phyloP scores from a whole-genome alignment of 23 red algal genomes.

The Gracilaria caudata region DNA sequence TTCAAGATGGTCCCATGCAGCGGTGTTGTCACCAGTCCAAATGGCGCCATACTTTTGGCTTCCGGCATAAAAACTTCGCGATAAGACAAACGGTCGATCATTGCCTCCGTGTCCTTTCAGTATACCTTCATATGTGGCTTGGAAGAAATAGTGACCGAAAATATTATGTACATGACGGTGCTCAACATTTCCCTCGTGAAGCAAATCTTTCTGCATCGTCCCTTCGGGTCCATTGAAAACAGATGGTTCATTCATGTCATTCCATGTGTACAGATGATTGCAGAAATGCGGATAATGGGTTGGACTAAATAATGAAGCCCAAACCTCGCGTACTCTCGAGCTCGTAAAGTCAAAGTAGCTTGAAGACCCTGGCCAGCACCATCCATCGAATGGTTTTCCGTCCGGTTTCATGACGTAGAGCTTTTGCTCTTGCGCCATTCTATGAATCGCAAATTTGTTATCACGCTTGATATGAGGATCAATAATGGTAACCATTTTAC shows the following conservation, averaged over 20 bases:
- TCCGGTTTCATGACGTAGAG: conserved; percentile 74
- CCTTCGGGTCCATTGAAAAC: conserved; percentile 97
- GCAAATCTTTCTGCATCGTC: conserved; percentile 85
- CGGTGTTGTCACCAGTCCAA: conserved; percentile 96
- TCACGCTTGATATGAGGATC: conserved; percentile 98
- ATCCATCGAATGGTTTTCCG: conserved; percentile 80
- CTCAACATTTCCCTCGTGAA: conserved; percentile 84
- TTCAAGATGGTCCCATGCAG: conserved; percentile 81
- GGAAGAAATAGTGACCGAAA: conserved; percentile 81
- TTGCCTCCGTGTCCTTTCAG: conserved; percentile 65
- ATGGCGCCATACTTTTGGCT: conserved; percentile 92
- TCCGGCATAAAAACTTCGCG: conserved; percentile 88
- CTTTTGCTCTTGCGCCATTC: conserved; percentile 47
- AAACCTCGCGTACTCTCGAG: conserved; percentile 65
- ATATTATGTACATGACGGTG: conserved; percentile 95
- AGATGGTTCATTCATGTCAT: conserved; percentile 99
- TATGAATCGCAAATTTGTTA: conserved; percentile 75
- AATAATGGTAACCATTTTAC: conserved; percentile 96
- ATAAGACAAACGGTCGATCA: conserved; percentile 90
- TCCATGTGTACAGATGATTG: conserved; percentile 88
- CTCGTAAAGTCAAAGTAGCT: conserved; percentile 84
- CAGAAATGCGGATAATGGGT: conserved; percentile 79
- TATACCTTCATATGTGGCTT: conserved; percentile 88
- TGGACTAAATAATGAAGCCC: conserved; percentile 70
- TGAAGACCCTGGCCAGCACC: conserved; percentile 92